Conservation (phyloP, 1,284 basidiomycete species). For the Fomitopsis schrenkii region DNA sequence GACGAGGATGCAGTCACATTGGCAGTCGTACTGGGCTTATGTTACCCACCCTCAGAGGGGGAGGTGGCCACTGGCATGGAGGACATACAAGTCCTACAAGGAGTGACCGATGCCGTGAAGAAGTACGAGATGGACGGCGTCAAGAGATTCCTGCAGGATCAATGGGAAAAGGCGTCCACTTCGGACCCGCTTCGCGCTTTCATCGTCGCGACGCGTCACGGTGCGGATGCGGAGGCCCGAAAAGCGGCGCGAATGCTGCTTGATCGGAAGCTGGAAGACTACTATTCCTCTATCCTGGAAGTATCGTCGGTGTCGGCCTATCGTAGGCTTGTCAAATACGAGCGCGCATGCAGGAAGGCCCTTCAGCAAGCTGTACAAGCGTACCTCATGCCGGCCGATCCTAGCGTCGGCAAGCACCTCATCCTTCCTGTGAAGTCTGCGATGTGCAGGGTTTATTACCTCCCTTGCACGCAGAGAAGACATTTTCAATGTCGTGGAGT, state of each 20-base stretch:
- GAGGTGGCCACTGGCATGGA: background rate
- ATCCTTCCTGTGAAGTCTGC: too few species aligned
- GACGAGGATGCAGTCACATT: background rate
- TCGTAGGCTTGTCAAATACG: background rate
- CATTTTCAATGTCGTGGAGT: too few species aligned
- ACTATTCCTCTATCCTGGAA: slow-evolving; percentile 6
- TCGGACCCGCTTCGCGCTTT: slow-evolving; percentile 29
- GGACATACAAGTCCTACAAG: background rate
- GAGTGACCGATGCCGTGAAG: slow-evolving; percentile 20
- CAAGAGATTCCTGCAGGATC: slow-evolving; percentile 3
- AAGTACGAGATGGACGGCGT: slow-evolving; percentile 34
- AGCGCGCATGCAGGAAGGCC: too few species aligned
- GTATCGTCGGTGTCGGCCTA: background rate
- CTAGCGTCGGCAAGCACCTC: too few species aligned
- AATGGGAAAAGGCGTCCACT: slow-evolving; percentile 18
- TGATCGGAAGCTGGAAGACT: background rate
- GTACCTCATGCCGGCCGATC: too few species aligned
- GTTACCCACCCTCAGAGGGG: background rate
- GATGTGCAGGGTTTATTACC: too few species aligned
- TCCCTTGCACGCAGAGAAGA: too few species aligned
- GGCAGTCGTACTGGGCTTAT: background rate
- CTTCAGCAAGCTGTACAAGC: too few species aligned
- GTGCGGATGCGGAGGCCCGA: background rate
- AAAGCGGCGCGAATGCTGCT: background rate
- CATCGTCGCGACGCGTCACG: slow-evolving; percentile 8